Base-by-base conservation (phyloP, 345 rosid species). In the Citrus glauca region DNA sequence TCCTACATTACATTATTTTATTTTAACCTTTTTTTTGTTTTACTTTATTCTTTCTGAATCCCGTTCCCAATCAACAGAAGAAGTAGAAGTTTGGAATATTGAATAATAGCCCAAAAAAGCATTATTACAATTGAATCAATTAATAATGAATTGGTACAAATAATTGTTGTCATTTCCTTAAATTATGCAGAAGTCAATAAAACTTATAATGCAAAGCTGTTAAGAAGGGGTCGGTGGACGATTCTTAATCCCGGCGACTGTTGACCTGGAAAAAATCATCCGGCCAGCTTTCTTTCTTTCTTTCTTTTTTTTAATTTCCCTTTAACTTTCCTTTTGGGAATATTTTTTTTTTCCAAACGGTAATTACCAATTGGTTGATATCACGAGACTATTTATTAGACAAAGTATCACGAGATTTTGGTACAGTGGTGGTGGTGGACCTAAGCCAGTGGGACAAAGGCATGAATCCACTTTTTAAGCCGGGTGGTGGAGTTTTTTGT, bases 371-470 rank as follows among this genome's bases (percentile, higher is more conserved):
- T 45, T 45, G 2, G 56, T 28, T 66, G 71, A 57, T 57, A 73
- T 81, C 81, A 83, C 81, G 78, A 79, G 83, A 83, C 48, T 27
- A 68, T 45, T 24, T 35, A 42, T 27, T 37, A 62, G 79, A 82
- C 81, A 86, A 53, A 17, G 59, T 6, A 32, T 74, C 80, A 81
- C 86, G 80, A 73, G 78, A 68, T 24, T 7, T 72, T 72, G 67
- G 66, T 14, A 71, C 37, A 27, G 30, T 10, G 37, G 75, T 24
- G 72, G 56, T 11, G 56, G 75, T 38, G 68, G 56, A 19, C 69
- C 77, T 38, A 27, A 1, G 30, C 32, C 45, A 7, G n/a, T 25
- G 40, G 45, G 57, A n/a, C 71, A 32, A 24, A 22, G 48, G 33
- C 9, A 28, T 20, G 40, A 20, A 71, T 20, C 63, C 63, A 22